Base-by-base conservation (phyloP, 139 green algal species). In the Pseudopediastrum boryanum region DNA sequence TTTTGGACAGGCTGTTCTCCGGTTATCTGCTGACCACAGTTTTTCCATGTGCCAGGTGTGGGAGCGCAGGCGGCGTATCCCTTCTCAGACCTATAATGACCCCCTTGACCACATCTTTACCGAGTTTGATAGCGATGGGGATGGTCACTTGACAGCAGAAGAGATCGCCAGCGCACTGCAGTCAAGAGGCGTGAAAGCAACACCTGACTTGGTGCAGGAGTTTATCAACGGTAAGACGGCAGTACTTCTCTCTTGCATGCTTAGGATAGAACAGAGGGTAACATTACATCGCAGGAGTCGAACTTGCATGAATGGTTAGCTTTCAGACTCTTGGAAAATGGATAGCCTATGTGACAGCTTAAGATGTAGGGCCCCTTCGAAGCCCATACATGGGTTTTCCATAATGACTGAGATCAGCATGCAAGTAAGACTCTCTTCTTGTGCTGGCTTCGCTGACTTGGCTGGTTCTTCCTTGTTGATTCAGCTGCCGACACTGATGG, bases 61-160 rank as follows among this genome's bases (percentile, higher is more conserved):
- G 71, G 71, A 85, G 27, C 82, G 82, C 44, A 61, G 82, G 25
- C 76, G 77, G 31, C 59, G 64, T 56, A 83, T 86, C 33, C 82
- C 82, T n/a, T 81, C 67, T 23, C 46, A 44, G 21, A 76, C 78
- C 59, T 84, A 84, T 62, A 72, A 68, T 21, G 82, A 86, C 29
- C 82, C 82, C 9, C 62, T 86, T 27, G 54, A 82, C 50, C 82
- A 80, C 52, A 67, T 86, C 33, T 86, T 86, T 39, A 69, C 61
- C 25, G 82, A 86, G 77, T 84, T 84, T 80, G 82, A 86, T 58
- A 39, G 51, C 36, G 82, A 86, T 56, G 48, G 43, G 29, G 81
- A 86, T 27, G 81, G 81, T 31, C 67, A 74, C 52, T 54, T 86
- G 35, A 84, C 76, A 23, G 39, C 35, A 33, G 54, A 19, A 4